Conservation (phyloP, 2,329 filamentous ascomycete species). For the Phialemonium atrogriseum region DNA sequence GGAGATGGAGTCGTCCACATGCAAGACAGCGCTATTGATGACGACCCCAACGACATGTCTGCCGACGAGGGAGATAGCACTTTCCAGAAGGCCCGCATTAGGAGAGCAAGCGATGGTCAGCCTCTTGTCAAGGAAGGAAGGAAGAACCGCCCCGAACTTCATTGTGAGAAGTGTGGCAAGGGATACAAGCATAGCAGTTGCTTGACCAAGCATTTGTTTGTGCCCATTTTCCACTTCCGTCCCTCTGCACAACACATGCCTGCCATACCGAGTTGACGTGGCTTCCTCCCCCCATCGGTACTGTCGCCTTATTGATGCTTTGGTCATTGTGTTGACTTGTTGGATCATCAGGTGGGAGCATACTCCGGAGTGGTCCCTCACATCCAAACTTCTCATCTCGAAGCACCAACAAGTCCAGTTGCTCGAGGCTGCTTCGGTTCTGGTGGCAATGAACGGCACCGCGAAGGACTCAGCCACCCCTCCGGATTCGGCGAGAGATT, state of each 20-base stretch:
- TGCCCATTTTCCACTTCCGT: constrained; percentile 41
- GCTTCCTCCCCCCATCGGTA: no score
- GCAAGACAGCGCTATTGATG: constrained; percentile 59
- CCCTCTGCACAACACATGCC: no score
- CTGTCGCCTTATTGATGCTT: no score
- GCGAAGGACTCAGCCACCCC: constrained; percentile 45
- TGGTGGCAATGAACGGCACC: constrained; percentile 75
- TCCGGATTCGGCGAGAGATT: constrained; percentile 57
- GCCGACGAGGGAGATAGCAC: constrained; percentile 43
- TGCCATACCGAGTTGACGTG: no score
- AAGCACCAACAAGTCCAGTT: constrained; percentile 99
- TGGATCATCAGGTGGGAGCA: constrained; percentile 83
- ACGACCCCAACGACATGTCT: constrained; percentile 54
- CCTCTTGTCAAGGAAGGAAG: constrained; percentile 70
- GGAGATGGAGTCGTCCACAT: constrained; percentile 39
- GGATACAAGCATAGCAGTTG: constrained; percentile 99
- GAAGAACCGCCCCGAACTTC: constrained; percentile 79
- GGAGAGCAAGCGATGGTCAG: constrained; percentile 78
- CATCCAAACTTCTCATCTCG: constrained; percentile 94
- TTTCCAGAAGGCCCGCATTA: constrained; percentile 40
- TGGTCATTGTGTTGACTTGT: constrained; percentile 30
- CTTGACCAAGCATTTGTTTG: constrained; percentile 99
- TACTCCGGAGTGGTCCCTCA: constrained; percentile 94
- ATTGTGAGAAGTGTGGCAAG: constrained; percentile 97
- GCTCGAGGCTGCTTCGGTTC: constrained; percentile 90